Conservation (phyloP, 345 rosid genomes). For the Laguncularia racemosa region DNA sequence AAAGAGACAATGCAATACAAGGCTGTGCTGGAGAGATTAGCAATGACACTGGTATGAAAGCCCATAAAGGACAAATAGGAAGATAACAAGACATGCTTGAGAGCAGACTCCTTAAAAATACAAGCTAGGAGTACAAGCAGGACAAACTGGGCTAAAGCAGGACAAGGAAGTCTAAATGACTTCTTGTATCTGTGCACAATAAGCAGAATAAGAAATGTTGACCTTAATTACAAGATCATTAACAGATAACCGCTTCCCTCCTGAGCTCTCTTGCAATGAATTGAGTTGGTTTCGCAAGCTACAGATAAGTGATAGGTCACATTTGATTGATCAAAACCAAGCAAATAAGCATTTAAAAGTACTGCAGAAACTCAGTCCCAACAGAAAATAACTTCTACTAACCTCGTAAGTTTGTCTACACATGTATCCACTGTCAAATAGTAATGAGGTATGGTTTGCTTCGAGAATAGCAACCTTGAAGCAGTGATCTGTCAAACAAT, state of each 20-base stretch:
- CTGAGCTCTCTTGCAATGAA: slow-evolving; percentile 79
- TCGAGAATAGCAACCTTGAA: slow-evolving; percentile 78
- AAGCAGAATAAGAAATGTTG: slow-evolving; percentile 6
- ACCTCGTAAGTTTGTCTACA: slow-evolving; percentile 92
- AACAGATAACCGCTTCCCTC: slow-evolving; percentile 84
- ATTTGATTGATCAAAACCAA: slow-evolving; percentile 3
- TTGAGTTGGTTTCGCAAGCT: slow-evolving; percentile 80
- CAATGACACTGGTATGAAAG: neutral
- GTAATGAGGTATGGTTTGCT: slow-evolving; percentile 98
- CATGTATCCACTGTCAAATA: slow-evolving; percentile 87
- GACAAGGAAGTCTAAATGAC: neutral
- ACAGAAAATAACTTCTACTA: slow-evolving; percentile 13
- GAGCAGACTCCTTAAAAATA: no score
- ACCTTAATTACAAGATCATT: slow-evolving; percentile 99
- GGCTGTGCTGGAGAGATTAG: neutral
- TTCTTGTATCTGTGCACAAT: neutral
- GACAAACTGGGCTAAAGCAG: no score
- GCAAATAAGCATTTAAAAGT: neutral
- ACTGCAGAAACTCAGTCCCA: neutral
- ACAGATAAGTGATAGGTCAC: slow-evolving; percentile 16
- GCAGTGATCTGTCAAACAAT: slow-evolving; percentile 69
- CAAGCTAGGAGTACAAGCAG: no score
- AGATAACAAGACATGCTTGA: neutral
- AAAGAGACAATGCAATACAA: neutral
- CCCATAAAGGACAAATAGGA: no score